phyloP scores from a whole-genome alignment of 495 filamentous ascomycete genomes.

The Penicillium alfredii region DNA sequence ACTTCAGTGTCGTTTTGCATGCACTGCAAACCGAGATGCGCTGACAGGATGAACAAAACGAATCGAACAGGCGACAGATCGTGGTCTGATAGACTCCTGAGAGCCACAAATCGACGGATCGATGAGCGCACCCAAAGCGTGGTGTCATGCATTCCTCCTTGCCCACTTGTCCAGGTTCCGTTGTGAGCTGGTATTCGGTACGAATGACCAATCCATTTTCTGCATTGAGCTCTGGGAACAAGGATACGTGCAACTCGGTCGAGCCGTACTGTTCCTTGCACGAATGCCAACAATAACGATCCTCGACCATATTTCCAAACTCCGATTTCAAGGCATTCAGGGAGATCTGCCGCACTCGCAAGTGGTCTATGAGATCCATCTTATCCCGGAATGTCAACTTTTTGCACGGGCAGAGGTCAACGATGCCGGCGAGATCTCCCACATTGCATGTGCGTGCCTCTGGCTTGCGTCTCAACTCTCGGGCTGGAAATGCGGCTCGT shows the following conservation, averaged over 20 bases:
- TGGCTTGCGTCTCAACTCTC: constrained; percentile 33
- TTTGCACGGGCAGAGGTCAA: constrained; percentile 44
- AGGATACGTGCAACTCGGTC: constrained; percentile 31
- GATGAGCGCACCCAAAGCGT: constrained; percentile 43
- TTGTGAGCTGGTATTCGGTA: constrained; percentile 39
- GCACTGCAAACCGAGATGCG: constrained; percentile 38
- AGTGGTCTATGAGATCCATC: constrained; percentile 30
- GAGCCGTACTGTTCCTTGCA: constrained; percentile 40
- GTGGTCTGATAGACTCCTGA: constrained; percentile 40
- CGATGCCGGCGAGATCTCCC: constrained; percentile 37
- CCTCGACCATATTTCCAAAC: constrained; percentile 25
- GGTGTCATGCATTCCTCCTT: constrained; percentile 41
- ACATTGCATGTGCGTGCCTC: constrained; percentile 35
- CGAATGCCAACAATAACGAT: constrained; percentile 42
- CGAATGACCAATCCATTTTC: constrained; percentile 30
- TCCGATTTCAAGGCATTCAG: constrained; percentile 24
- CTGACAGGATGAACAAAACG: constrained; percentile 33
- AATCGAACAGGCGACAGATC: constrained; percentile 36
- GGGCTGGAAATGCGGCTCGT: constrained; percentile 29
- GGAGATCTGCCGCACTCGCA: constrained; percentile 29
- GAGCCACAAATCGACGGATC: constrained; percentile 43
- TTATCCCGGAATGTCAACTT: constrained; percentile 44
- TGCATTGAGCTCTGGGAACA: constrained; percentile 36
- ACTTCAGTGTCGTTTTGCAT: constrained; percentile 35
- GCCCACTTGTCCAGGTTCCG: constrained; percentile 33